Conservation (phyloP, 306 rosid species). For the Delonix regia region DNA sequence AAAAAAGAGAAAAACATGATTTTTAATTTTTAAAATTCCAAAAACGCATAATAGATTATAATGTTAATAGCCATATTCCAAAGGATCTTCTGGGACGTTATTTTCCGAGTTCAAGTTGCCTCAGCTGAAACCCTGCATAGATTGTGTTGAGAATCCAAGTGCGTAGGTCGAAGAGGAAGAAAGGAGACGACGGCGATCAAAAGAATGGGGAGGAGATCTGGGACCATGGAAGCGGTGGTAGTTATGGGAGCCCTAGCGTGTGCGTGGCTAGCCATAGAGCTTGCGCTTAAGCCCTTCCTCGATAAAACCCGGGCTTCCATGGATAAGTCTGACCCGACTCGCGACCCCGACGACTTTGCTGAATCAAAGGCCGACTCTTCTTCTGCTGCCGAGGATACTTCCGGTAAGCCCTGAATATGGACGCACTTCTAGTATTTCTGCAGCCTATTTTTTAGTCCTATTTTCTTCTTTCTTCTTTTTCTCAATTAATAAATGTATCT, state of each 20-base stretch:
- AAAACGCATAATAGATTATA: no score
- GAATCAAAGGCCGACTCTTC: conserved; percentile 51
- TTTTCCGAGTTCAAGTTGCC: no score
- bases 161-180: not conserved
- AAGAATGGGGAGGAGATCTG: conserved; percentile 53
- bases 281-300: conserved; percentile 78
- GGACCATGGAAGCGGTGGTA: conserved; percentile 64
- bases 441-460: no score
- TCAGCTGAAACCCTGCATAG: no score
- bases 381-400: not conserved
- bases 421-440: no score
- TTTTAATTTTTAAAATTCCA: no score
- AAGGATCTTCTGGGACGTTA: no score
- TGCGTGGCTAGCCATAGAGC: conserved; percentile 74
- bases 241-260: conserved; percentile 77
- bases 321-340: conserved; percentile 71
- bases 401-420: not conserved
- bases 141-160: not conserved
- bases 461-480: no score
- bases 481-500: no score
- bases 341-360: conserved; percentile 64
- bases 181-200: conserved; percentile 34
- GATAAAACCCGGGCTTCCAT: conserved; percentile 58
- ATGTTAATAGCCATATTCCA: no score
- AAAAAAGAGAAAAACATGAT: no score